Percentiles rank a stretch among this genome's conserved stretches.
Conservation (phyloP, 495 filamentous ascomycete genomes). For the Neurospora africana region DNA sequence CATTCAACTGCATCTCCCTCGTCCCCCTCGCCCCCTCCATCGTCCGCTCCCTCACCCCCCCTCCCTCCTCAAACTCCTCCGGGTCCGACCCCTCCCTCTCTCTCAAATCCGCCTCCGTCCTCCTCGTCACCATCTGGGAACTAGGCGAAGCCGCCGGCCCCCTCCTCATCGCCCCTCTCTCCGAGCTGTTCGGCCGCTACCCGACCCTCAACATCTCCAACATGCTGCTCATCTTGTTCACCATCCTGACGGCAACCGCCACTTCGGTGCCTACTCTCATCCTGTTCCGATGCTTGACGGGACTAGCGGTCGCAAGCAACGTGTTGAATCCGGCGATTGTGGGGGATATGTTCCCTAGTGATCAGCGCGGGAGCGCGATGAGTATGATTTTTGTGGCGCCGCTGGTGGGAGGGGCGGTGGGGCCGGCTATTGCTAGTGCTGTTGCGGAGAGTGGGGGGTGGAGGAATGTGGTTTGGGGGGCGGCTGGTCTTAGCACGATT, state of each 20-base stretch:
- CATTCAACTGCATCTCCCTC: slow-evolving; percentile 43
- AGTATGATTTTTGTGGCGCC: slow-evolving; percentile 39
- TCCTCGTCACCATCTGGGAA: slow-evolving; percentile 51
- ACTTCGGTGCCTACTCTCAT: slow-evolving; percentile 34
- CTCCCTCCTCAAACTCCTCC: slow-evolving; percentile 15
- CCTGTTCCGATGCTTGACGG: slow-evolving; percentile 37
- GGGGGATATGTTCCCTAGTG: slow-evolving; percentile 44
- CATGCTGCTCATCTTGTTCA: slow-evolving; percentile 37
- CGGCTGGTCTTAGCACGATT: slow-evolving; percentile 34
- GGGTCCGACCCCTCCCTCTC: slow-evolving; percentile 4
- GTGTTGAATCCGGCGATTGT: slow-evolving; percentile 49
- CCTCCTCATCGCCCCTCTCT: slow-evolving; percentile 48
- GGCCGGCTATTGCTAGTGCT: slow-evolving; percentile 49
- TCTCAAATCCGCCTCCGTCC: slow-evolving; percentile 32
- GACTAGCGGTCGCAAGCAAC: slow-evolving; percentile 41
- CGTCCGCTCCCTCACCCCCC: slow-evolving; percentile 32
- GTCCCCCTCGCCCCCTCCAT: slow-evolving; percentile 43
- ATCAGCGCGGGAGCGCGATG: slow-evolving; percentile 43
- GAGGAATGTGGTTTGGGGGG: slow-evolving; percentile 47
- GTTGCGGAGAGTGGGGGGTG: slow-evolving; percentile 50
- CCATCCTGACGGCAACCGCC: slow-evolving; percentile 33
- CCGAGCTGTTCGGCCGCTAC: slow-evolving; percentile 45
- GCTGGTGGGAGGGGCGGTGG: slow-evolving; percentile 40
- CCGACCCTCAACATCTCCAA: slow-evolving; percentile 44
- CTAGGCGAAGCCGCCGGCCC: slow-evolving; percentile 47